Conservation (phyloP, 352 stramenopile genomes). For the Pythium sp. region DNA sequence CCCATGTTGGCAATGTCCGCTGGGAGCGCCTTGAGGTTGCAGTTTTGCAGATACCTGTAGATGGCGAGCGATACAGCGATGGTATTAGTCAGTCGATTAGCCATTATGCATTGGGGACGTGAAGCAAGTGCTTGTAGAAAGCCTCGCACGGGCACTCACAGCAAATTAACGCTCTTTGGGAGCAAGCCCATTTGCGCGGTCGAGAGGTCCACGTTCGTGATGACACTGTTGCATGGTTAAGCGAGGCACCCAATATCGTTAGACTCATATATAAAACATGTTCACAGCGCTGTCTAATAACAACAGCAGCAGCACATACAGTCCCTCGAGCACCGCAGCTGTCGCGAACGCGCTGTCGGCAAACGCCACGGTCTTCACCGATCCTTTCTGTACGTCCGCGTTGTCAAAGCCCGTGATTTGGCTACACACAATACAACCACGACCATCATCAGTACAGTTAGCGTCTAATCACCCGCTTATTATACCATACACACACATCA, state of each 20-base stretch:
- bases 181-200: slow-evolving; percentile 45
- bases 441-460: slow-evolving; percentile 8
- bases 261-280: neutral
- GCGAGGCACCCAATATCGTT: neutral
- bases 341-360: slow-evolving; percentile 43
- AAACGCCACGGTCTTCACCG: slow-evolving; percentile 50
- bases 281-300: neutral
- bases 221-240: slow-evolving; percentile 25
- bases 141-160: slow-evolving; percentile 19
- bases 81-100: neutral
- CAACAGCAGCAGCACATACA: slow-evolving; percentile 34
- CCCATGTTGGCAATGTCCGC: slow-evolving; percentile 42
- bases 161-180: slow-evolving; percentile 39
- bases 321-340: slow-evolving; percentile 29
- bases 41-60: slow-evolving; percentile 64
- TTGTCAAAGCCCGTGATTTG: slow-evolving; percentile 74
- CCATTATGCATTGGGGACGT: neutral
- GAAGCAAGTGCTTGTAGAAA: neutral
- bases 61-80: neutral
- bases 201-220: slow-evolving; percentile 62
- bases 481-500: neutral
- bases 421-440: slow-evolving; percentile 24
- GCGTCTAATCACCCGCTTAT: neutral
- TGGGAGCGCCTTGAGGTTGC: slow-evolving; percentile 51
- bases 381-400: slow-evolving; percentile 52